These are phyloP conservation scores for Dictyostelium firmibasis DNA, from an alignment of 78 protist species.

Conservation along the genomic window DNA sequence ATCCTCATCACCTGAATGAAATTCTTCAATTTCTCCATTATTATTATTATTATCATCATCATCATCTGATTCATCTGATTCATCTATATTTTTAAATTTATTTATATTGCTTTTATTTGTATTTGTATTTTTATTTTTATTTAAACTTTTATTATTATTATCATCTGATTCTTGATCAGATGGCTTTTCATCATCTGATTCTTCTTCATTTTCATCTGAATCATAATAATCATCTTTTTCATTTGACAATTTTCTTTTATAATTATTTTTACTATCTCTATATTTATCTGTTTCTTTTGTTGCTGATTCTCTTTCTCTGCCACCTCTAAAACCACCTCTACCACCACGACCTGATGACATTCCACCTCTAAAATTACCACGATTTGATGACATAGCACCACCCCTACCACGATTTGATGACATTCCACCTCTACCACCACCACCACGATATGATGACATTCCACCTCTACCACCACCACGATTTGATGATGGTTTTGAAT, in stretches of 20 bases:
- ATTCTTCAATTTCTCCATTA: not conserved
- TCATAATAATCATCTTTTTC: conserved; percentile 11
- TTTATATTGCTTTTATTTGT: not conserved
- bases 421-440: conserved; percentile 47
- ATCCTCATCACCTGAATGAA: conserved; percentile 2
- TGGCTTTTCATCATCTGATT: not conserved
- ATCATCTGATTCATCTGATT: not conserved
- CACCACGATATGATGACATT: conserved; percentile 3
- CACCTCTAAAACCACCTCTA: not conserved
- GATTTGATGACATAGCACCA: not conserved
- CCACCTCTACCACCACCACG: conserved; percentile 32
- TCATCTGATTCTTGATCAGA: not conserved
- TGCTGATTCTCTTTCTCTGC: not conserved
- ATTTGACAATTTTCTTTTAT: conserved; percentile 3
- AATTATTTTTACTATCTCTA: not conserved
- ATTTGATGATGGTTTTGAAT: not conserved
- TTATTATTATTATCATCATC: not conserved
- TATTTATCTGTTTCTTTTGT: not conserved
- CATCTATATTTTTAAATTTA: not conserved
- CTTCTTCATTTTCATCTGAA: not conserved
- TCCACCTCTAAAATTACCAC: too few relatives aligned
- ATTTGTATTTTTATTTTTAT: not conserved
- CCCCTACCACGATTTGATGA: not conserved
- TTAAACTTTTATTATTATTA: not conserved
- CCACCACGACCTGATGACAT: conserved; percentile 13